Evolutionary conservation across 495 filamentous ascomycete species (phyloP), one percentile per base, ranked within the genome.

Genomic region (Xylaria grammica): DNA sequence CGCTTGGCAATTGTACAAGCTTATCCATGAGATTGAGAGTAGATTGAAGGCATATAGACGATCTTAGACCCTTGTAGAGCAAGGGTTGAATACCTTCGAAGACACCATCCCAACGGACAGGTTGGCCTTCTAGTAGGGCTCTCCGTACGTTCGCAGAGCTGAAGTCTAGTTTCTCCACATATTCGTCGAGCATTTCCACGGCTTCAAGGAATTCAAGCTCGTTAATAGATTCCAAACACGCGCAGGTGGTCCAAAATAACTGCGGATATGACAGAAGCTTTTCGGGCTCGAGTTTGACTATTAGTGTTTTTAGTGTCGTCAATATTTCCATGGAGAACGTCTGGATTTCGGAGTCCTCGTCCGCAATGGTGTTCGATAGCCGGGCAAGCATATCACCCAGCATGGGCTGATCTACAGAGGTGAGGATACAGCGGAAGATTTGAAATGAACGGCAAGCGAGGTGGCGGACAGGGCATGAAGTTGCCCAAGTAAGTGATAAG

Each of bases 261-360:
- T 97, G 93, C 7, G 95, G 94, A 65, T 94, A 97, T 38, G 89
- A 87, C 45, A 97, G 66, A 15, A 99, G 82, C 75, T 95, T 90
- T 22, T 87, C 80, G 3, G 89, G 83, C n/a, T 91, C 87, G 22
- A 97, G 80, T 27, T 92, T 92, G 61, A 86, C 85, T 62, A 98
- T 95, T 59, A 97, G 90, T 0, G 93, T 91, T 63, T 94, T 92
- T 48, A 99, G 75, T 0, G 95, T 98, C 0, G 93, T 97, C 27
- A 99, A 80, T 70, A 98, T 97, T 71, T 99, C 95, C 90, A 97
- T 92, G 2, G 96, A 96, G 75, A 97, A 99, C 2, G 92, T 91
- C 68, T 96, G 92, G 53, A 96, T 93, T 76, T 97, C 94, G 0
- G 86, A 81, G 65, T 94, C 91, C 66, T 97, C 92, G 67, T 97